These are phyloP conservation scores for Aspergillus alliaceus DNA, from an alignment of 2,329 filamentous ascomycete species.

Conservation along the genomic window DNA sequence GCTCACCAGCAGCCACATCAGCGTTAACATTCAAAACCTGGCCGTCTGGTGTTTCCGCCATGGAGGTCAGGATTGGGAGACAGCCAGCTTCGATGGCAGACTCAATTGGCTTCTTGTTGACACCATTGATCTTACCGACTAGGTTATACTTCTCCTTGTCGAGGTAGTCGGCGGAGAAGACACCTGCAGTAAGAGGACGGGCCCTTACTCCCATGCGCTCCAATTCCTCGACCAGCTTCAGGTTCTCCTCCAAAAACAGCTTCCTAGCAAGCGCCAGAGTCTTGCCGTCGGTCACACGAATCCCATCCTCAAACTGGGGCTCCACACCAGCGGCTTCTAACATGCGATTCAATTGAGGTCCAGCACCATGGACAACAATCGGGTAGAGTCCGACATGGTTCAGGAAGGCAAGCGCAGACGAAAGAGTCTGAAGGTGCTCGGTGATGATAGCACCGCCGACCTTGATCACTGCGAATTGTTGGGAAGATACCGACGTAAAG, in stretches of 20 bases:
- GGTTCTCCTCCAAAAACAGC: constrained; percentile 92
- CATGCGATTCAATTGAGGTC: constrained; percentile 90
- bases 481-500: constrained; percentile 93
- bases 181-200: constrained; percentile 82
- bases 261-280: constrained; percentile 87
- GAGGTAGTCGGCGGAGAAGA: constrained; percentile 90
- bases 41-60: constrained; percentile 90
- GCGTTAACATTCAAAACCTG: constrained; percentile 97
- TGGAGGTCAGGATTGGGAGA: constrained; percentile 89
- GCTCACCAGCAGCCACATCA: constrained; percentile 90
- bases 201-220: constrained; percentile 88
- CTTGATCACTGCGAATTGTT: constrained; percentile 98
- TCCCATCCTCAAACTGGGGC: constrained; percentile 94
- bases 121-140: constrained; percentile 91
- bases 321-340: constrained; percentile 89
- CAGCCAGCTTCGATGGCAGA: constrained; percentile 87
- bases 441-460: constrained; percentile 95
- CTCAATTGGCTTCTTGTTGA: constrained; percentile 88
- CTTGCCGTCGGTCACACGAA: constrained; percentile 92
- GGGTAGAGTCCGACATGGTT: constrained; percentile 94
- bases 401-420: constrained; percentile 83
- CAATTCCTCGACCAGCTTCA: constrained; percentile 85
- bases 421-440: constrained; percentile 89
- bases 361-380: constrained; percentile 91
- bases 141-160: constrained; percentile 95